These are phyloP conservation scores for Calophaca sinica DNA, from an alignment of 306 rosid species.

Conservation along the genomic window DNA sequence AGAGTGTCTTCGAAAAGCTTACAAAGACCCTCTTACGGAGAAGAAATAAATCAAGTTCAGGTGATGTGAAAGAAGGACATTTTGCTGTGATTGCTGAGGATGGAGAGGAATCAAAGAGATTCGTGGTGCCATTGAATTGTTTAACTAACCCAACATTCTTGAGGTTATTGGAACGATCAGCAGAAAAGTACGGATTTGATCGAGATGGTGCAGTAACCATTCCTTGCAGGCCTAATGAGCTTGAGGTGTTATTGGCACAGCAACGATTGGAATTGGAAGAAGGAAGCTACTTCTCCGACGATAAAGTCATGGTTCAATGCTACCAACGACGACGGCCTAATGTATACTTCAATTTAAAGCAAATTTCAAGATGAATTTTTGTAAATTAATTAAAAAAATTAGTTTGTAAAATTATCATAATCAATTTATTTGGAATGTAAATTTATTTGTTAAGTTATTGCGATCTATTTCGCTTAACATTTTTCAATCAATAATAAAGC, in stretches of 20 bases:
- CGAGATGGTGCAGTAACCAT: constrained; percentile 69
- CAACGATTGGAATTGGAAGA: constrained; percentile 5
- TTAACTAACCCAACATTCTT: constrained; percentile 64
- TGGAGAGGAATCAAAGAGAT: constrained; percentile 60
- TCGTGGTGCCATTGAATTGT: constrained; percentile 69
- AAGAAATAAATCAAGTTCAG: constrained; percentile 39
- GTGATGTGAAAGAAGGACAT: constrained; percentile 76
- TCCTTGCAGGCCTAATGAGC: constrained; percentile 71
- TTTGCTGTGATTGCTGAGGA: constrained; percentile 73
- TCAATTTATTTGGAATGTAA: too few relatives aligned
- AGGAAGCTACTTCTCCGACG: background rate
- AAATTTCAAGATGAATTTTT: background rate
- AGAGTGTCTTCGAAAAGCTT: constrained; percentile 59
- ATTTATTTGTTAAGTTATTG: too few relatives aligned
- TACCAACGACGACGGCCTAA: background rate
- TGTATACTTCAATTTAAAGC: background rate
- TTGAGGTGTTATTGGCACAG: constrained; percentile 64
- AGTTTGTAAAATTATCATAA: too few relatives aligned
- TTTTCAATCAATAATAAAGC: too few relatives aligned
- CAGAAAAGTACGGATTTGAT: constrained; percentile 77
- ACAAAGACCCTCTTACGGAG: constrained; percentile 50
- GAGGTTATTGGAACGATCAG: constrained; percentile 68
- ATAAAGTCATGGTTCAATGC: background rate
- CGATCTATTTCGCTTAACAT: too few relatives aligned
- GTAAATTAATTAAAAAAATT: background rate